Percentiles rank a stretch among this genome's conserved stretches.
Evolutionary conservation across 2,329 filamentous ascomycete species (phyloP).

Genomic region (Arthrobotrys sinensis): DNA sequence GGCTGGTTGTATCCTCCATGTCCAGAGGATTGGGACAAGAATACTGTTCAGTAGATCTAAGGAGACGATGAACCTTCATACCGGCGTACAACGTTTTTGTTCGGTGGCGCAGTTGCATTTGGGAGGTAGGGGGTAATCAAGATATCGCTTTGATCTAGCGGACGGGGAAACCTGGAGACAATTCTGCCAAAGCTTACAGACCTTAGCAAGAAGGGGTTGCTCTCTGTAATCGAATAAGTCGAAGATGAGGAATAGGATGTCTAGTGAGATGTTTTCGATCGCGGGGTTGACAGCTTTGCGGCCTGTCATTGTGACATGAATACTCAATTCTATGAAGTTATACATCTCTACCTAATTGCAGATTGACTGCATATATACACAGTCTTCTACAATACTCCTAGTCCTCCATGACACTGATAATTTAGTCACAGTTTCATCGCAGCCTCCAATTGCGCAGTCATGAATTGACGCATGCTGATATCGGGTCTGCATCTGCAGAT

Average conservation of each 20-base stretch:
- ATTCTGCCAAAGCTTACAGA: constrained; percentile 6
- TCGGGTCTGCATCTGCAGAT: too few relatives aligned
- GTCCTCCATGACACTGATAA: too few relatives aligned
- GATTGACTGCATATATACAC: too few relatives aligned
- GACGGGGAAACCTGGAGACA: constrained; percentile 9
- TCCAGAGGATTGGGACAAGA: neutral
- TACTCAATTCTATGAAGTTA: too few relatives aligned
- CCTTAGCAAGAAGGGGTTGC: constrained; percentile 12
- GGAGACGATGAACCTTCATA: neutral
- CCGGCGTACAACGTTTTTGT: neutral
- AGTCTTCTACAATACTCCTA: too few relatives aligned
- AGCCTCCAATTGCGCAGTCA: too few relatives aligned
- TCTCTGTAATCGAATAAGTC: constrained; percentile 17
- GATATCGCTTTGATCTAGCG: constrained; percentile 23
- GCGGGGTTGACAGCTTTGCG: neutral
- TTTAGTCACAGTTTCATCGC: too few relatives aligned
- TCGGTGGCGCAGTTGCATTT: neutral
- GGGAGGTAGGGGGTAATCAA: neutral
- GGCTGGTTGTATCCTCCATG: neutral
- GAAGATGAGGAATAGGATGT: constrained; percentile 38
- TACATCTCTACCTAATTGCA: too few relatives aligned
- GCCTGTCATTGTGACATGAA: neutral
- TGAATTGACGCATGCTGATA: neutral
- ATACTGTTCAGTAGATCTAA: neutral
- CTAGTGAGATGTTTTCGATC: constrained; percentile 1